Evolutionary conservation across 495 filamentous ascomycete species (phyloP).

Genomic region (Chaetomidium leptoderma): DNA sequence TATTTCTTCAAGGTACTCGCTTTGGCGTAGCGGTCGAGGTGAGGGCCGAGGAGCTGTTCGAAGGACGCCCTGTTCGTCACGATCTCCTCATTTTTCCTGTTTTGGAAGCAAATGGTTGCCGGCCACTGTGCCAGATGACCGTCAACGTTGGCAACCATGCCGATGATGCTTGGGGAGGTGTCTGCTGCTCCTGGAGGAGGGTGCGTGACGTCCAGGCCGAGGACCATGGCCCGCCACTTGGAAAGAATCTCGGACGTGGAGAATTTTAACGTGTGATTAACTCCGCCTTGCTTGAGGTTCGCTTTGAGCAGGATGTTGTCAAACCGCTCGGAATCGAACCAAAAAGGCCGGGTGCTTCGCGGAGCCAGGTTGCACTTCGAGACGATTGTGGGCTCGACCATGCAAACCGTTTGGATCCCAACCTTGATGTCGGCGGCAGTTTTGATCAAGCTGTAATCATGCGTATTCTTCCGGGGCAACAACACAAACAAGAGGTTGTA

Average conservation of each 20-base stretch:
- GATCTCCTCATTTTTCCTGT: background rate
- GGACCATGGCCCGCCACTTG: background rate
- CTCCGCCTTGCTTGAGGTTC: background rate
- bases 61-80: background rate
- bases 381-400: background rate
- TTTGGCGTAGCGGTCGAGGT: background rate
- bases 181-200: background rate
- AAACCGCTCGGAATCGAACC: background rate
- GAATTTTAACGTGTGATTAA: background rate
- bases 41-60: background rate
- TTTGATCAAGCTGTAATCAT: background rate
- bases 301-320: conserved; percentile 1
- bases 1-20: background rate
- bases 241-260: background rate
- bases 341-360: no score
- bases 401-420: background rate
- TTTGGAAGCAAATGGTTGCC: background rate
- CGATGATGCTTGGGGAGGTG: background rate
- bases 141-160: background rate
- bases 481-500: background rate
- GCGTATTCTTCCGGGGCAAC: background rate
- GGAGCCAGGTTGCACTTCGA: no score
- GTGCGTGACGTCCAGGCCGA: background rate
- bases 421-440: background rate
- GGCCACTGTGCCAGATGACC: background rate